These are phyloP conservation scores for Bremia lactucae DNA, from an alignment of 352 stramenopile species.

Conservation along the genomic window DNA sequence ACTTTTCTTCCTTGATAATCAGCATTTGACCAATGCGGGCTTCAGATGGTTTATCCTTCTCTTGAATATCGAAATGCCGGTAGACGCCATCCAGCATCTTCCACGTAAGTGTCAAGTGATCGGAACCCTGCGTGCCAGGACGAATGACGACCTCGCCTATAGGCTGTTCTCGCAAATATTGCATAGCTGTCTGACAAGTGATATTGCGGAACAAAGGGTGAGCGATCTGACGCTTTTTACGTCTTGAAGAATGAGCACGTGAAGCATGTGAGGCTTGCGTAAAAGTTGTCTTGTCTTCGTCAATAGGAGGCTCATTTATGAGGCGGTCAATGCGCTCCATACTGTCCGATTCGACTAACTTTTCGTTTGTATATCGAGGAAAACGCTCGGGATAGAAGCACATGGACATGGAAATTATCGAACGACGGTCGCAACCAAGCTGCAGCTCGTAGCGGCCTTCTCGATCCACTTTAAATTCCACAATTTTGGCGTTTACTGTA, in stretches of 20 bases:
- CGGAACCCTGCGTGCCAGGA: constrained; percentile 66
- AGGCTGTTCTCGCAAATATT: constrained; percentile 66
- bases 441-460: constrained; percentile 67
- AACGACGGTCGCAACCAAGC: constrained; percentile 64
- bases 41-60: constrained; percentile 83
- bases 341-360: constrained; percentile 54
- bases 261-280: constrained; percentile 20
- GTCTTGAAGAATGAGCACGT: constrained; percentile 31
- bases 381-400: constrained; percentile 55
- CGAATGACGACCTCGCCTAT: constrained; percentile 81
- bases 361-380: constrained; percentile 39
- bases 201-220: constrained; percentile 84
- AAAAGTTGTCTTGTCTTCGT: constrained; percentile 62
- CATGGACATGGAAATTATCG: constrained; percentile 65
- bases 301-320: constrained; percentile 57
- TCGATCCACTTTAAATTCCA: constrained; percentile 57
- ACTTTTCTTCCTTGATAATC: constrained; percentile 81
- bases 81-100: constrained; percentile 84
- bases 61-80: constrained; percentile 80
- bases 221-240: constrained; percentile 83
- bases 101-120: constrained; percentile 84
- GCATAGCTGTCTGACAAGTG: constrained; percentile 73
- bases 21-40: constrained; percentile 68
- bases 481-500: constrained; percentile 81
- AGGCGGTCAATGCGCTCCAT: constrained; percentile 61